Conservation (phyloP, 768 basidiomycete species). For the Lanmaoa rubissima region DNA sequence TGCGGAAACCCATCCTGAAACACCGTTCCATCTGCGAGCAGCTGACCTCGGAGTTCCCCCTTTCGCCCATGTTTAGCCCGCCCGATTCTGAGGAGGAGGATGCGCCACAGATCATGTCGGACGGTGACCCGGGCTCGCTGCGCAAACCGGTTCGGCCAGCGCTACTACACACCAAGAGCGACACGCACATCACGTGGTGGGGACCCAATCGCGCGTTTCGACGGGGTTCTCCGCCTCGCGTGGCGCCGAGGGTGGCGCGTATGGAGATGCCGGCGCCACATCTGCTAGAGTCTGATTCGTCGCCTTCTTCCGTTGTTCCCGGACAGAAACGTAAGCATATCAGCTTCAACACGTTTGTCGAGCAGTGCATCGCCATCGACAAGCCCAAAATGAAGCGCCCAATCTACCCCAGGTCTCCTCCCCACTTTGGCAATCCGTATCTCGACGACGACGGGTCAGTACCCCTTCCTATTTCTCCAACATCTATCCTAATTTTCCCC, state of each 20-base stretch:
- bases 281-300: constrained; percentile 21
- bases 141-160: constrained; percentile 42
- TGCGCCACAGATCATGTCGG: constrained; percentile 15
- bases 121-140: constrained; percentile 14
- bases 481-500: neutral
- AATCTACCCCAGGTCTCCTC: constrained; percentile 6
- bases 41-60: constrained; percentile 70
- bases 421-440: constrained; percentile 28
- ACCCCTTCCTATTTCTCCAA: neutral
- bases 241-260: constrained; percentile 18
- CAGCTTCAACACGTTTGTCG: constrained; percentile 96
- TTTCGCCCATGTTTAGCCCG: constrained; percentile 61
- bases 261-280: constrained; percentile 7
- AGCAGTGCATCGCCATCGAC: constrained; percentile 92
- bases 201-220: constrained; percentile 45
- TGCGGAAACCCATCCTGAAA: constrained; percentile 89
- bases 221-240: constrained; percentile 71
- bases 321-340: constrained; percentile 79
- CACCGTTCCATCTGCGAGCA: constrained; percentile 90
- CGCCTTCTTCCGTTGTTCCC: constrained; percentile 11
- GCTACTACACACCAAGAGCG: constrained; percentile 82
- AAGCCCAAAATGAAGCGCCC: constrained; percentile 49
- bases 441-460: constrained; percentile 66
- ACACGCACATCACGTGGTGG: constrained; percentile 72
- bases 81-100: constrained; percentile 53